Percentiles rank a stretch among this genome's conserved stretches.
Evolutionary conservation across 441 rosid species (phyloP).

Genomic region (Eugenia klotzschiana): DNA sequence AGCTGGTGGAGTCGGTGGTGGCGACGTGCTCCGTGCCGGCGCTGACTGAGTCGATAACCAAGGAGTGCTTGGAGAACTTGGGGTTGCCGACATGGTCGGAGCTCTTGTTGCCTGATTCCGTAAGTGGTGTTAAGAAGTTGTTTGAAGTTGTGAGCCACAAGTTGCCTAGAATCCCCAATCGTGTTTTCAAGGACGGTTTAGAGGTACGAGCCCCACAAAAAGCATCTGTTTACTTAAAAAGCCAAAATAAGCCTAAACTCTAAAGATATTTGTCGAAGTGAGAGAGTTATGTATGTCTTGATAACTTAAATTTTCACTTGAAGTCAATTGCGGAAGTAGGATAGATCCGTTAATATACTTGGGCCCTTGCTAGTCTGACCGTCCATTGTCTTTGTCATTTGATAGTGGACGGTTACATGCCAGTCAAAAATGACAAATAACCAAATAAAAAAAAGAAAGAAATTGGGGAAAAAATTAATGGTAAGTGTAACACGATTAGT

Average conservation of each 20-base stretch:
- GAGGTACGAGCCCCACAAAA: constrained; percentile 4
- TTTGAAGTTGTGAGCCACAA: neutral
- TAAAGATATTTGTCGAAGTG: too few species aligned
- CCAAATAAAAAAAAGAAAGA: too few species aligned
- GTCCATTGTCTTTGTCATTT: too few species aligned
- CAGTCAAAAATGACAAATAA: too few species aligned
- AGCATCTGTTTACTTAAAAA: neutral
- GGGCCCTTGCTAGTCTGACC: too few species aligned
- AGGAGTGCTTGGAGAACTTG: neutral
- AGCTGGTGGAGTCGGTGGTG: constrained; percentile 25
- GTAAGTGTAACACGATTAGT: too few species aligned
- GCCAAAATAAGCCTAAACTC: neutral
- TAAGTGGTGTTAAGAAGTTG: neutral
- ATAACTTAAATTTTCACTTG: neutral
- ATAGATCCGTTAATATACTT: neutral
- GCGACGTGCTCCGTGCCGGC: constrained; percentile 8
- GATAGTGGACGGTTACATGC: too few species aligned
- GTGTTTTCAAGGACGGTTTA: constrained; percentile 2
- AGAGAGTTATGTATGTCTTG: neutral
- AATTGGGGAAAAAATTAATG: neutral
- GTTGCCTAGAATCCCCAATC: constrained; percentile 13
- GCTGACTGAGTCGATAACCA: constrained; percentile 15
- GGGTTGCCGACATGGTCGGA: constrained; percentile 15
- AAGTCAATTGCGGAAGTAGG: neutral
- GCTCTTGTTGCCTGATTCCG: constrained; percentile 16